A percentile compares a stretch with the other conserved stretches of the same genome.
Evolutionary conservation across 1,284 basidiomycete genomes (phyloP).

Genomic region (Ustilago curta): DNA sequence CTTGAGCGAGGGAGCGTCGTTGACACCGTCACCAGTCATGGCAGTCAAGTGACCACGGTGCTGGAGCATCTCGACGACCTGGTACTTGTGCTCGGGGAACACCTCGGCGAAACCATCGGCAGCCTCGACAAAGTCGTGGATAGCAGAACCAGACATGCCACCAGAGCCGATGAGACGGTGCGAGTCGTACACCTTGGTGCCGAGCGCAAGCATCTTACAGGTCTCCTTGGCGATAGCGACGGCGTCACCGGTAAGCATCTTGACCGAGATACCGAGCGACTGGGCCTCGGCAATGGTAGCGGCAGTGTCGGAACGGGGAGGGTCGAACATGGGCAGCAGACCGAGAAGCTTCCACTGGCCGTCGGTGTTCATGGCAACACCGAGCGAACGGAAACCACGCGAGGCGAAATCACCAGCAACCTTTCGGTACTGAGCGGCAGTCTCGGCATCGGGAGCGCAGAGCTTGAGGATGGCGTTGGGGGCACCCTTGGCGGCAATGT

Average conservation of each 20-base stretch:
- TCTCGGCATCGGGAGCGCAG: slow-evolving; percentile 70
- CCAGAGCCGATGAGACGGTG: slow-evolving; percentile 74
- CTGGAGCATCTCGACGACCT: slow-evolving; percentile 74
- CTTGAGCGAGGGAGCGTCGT: slow-evolving; percentile 73
- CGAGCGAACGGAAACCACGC: slow-evolving; percentile 74
- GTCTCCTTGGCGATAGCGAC: slow-evolving; percentile 75
- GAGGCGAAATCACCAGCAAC: slow-evolving; percentile 72
- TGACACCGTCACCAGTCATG: slow-evolving; percentile 72
- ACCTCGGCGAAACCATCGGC: slow-evolving; percentile 76
- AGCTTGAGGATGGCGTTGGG: slow-evolving; percentile 75
- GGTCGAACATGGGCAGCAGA: slow-evolving; percentile 73
- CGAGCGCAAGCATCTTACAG: slow-evolving; percentile 72
- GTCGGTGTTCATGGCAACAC: slow-evolving; percentile 73
- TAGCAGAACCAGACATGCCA: slow-evolving; percentile 73
- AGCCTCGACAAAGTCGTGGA: slow-evolving; percentile 74
- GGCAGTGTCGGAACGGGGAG: slow-evolving; percentile 74
- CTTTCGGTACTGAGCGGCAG: slow-evolving; percentile 71
- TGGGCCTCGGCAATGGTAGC: slow-evolving; percentile 74
- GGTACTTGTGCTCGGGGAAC: slow-evolving; percentile 74
- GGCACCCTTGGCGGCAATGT: slow-evolving; percentile 74
- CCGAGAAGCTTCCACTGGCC: slow-evolving; percentile 73
- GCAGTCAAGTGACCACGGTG: slow-evolving; percentile 74
- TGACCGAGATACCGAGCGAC: slow-evolving; percentile 73
- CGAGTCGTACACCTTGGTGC: slow-evolving; percentile 75
- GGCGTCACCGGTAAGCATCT: slow-evolving; percentile 76